These are phyloP conservation scores for Erysimum cheiri DNA, from an alignment of 441 rosid species.

Conservation along the genomic window DNA sequence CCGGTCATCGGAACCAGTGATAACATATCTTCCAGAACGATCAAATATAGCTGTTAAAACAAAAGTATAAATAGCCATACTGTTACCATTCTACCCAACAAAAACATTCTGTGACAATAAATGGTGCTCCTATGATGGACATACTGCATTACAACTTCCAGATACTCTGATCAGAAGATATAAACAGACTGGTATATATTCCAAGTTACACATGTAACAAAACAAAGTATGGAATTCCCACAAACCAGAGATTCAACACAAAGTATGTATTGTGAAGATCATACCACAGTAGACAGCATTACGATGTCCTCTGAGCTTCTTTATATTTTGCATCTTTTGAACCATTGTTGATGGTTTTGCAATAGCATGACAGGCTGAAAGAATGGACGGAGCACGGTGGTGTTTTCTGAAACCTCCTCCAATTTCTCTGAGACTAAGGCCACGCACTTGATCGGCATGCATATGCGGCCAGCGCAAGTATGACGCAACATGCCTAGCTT, in stretches of 20 bases:
- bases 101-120: constrained; percentile 19
- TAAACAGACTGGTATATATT: constrained; percentile 13
- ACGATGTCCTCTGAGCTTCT: constrained; percentile 80
- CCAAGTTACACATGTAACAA: constrained; percentile 31
- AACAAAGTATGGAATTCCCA: constrained; percentile 29
- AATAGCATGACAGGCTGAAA: constrained; percentile 77
- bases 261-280: constrained; percentile 36
- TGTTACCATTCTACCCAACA: constrained; percentile 22
- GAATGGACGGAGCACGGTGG: constrained; percentile 82
- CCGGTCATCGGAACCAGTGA: constrained; percentile 89
- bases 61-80: constrained; percentile 21
- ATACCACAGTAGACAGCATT: constrained; percentile 89
- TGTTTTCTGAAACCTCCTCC: constrained; percentile 84
- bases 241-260: constrained; percentile 31
- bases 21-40: constrained; percentile 81
- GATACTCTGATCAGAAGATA: constrained; percentile 16
- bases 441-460: constrained; percentile 83
- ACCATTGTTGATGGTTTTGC: constrained; percentile 85
- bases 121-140: constrained; percentile 28
- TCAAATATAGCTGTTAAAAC: constrained; percentile 76
- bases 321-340: constrained; percentile 79
- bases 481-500: constrained; percentile 55
- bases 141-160: constrained; percentile 28
- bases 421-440: constrained; percentile 79
- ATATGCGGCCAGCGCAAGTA: constrained; percentile 84